phyloP scores from a whole-genome alignment of 2,329 filamentous ascomycete species.

The Lasiodiplodia hormozganensis region DNA sequence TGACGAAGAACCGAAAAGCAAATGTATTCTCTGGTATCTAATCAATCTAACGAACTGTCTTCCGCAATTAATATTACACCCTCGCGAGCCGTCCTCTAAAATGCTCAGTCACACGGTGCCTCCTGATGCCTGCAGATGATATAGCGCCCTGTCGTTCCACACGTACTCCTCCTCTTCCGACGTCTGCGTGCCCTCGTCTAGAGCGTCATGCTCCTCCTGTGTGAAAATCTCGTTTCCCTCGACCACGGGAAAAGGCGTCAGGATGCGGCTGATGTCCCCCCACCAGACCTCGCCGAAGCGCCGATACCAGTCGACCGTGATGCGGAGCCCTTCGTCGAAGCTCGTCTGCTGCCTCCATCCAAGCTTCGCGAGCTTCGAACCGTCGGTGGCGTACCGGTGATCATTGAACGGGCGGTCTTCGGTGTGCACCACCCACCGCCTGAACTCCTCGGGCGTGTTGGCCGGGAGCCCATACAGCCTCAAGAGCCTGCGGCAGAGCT shows the following conservation, averaged over 20 bases:
- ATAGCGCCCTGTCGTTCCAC: constrained; percentile 40
- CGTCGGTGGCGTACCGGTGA: constrained; percentile 48
- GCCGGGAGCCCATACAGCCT: constrained; percentile 63
- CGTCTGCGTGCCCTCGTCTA: constrained; percentile 31
- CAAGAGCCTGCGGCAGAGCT: constrained; percentile 71
- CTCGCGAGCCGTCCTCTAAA: constrained; percentile 11
- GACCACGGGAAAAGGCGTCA: constrained; percentile 48
- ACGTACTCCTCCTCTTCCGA: constrained; percentile 33
- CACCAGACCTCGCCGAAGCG: constrained; percentile 50
- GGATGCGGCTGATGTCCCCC: constrained; percentile 48
- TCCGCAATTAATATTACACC: neutral
- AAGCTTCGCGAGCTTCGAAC: constrained; percentile 45
- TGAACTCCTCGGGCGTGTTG: constrained; percentile 54
- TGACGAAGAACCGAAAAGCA: neutral
- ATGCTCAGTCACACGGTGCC: constrained; percentile 29
- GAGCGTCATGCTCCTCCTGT: constrained; percentile 47
- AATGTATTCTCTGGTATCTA: constrained; percentile 9
- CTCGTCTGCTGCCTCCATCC: constrained; percentile 46
- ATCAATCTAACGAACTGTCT: constrained; percentile 14
- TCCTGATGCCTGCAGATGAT: constrained; percentile 34
- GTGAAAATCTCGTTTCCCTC: constrained; percentile 50
- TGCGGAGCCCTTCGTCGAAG: constrained; percentile 45
- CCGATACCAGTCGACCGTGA: constrained; percentile 49
- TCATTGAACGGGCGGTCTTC: constrained; percentile 72
- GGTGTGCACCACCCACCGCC: constrained; percentile 75